Evolutionary conservation across 768 basidiomycete species (phyloP).

Genomic region (Pleurotus pulmonarius): DNA sequence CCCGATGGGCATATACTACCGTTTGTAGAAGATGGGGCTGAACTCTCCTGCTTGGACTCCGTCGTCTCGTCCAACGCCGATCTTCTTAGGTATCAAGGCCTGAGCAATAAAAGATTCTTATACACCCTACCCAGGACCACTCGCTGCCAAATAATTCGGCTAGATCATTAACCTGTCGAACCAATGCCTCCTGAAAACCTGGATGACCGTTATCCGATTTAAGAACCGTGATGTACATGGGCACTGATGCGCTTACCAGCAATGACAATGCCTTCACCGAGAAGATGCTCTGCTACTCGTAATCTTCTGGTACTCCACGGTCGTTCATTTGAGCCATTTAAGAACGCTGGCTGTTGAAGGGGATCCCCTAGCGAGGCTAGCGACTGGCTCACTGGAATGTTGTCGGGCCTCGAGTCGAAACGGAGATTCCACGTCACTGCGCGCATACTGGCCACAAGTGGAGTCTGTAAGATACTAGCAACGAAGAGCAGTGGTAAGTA

Average conservation of each 20-base stretch:
- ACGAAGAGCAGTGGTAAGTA: not conserved
- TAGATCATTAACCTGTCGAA: slow-evolving; percentile 55
- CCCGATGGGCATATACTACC: slow-evolving; percentile 18
- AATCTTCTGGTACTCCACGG: slow-evolving; percentile 53
- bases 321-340: slow-evolving; percentile 33
- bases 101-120: no score
- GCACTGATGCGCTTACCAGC: slow-evolving; percentile 24
- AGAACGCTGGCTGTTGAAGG: slow-evolving; percentile 28
- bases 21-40: slow-evolving; percentile 59
- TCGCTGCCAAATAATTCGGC: slow-evolving; percentile 46
- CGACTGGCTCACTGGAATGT: slow-evolving; percentile 43
- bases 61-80: slow-evolving; percentile 63
- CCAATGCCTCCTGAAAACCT: slow-evolving; percentile 54
- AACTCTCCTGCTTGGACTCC: slow-evolving; percentile 55
- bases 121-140: slow-evolving; percentile 47
- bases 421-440: slow-evolving; percentile 51
- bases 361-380: slow-evolving; percentile 40
- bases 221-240: no score
- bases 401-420: slow-evolving; percentile 49
- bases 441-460: slow-evolving; percentile 21
- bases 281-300: slow-evolving; percentile 42
- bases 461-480: not conserved
- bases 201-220: not conserved
- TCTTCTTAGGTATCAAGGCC: slow-evolving; percentile 20
- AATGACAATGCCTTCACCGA: slow-evolving; percentile 35